Conservation (phyloP, 495 filamentous ascomycete genomes). For the Alectoria sarmentosa region DNA sequence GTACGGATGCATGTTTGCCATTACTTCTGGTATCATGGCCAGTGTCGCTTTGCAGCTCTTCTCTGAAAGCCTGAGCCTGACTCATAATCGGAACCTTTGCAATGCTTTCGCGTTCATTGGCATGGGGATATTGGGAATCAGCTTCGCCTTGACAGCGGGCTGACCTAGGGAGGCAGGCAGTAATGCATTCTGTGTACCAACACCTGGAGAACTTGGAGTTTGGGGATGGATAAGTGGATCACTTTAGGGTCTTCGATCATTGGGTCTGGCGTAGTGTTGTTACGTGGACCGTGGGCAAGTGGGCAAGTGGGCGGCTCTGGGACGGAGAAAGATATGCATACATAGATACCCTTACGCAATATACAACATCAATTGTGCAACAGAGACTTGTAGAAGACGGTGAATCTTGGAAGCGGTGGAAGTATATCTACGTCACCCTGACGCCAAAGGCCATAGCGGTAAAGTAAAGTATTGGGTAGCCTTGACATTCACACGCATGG, state of each 20-base stretch:
- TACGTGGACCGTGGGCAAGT: neutral
- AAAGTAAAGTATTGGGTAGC: neutral
- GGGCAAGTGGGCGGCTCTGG: neutral
- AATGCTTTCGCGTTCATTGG: conserved; percentile 82
- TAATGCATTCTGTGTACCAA: neutral
- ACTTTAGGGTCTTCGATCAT: neutral
- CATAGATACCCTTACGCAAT: conserved; percentile 6
- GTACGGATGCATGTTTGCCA: conserved; percentile 85
- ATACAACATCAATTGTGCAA: neutral
- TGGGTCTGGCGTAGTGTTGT: neutral
- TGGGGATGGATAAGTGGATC: neutral
- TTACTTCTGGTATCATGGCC: conserved; percentile 90
- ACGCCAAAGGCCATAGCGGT: neutral
- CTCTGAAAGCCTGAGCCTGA: conserved; percentile 72
- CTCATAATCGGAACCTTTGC: conserved; percentile 71
- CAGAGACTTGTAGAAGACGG: neutral
- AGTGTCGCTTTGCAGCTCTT: conserved; percentile 87
- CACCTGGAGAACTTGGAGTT: neutral
- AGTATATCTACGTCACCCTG: neutral
- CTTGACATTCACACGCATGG: neutral
- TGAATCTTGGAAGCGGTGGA: neutral
- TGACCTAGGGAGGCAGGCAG: conserved; percentile 4
- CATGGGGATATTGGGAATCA: conserved; percentile 82
- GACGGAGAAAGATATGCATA: neutral
- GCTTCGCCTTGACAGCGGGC: conserved; percentile 70